These are phyloP conservation scores for Panicum miliaceum DNA, from an alignment of 176 grass and related monocot genomes.

Conservation along the genomic window DNA sequence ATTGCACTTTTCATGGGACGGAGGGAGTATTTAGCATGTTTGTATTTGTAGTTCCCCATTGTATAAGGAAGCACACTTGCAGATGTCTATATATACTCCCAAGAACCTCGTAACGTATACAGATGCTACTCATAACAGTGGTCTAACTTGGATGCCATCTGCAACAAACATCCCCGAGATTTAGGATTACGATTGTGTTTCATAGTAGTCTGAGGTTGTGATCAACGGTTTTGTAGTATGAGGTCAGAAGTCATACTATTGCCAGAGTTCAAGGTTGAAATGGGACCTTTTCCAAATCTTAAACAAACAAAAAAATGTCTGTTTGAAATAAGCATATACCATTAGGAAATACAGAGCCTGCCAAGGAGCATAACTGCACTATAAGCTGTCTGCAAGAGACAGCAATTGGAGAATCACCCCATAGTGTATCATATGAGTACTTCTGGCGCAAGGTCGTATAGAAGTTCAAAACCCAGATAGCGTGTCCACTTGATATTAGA, in stretches of 20 bases:
- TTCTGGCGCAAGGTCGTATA: slow-evolving; percentile 77
- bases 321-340: slow-evolving; percentile 50
- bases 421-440: slow-evolving; percentile 80
- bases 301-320: slow-evolving; percentile 12
- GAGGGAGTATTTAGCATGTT: background rate
- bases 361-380: slow-evolving; percentile 93
- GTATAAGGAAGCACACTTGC: background rate
- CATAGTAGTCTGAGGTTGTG: background rate
- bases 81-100: background rate
- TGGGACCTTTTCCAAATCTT: background rate
- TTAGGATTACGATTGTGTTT: background rate
- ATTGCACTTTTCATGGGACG: too few relatives aligned
- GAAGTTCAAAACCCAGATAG: slow-evolving; percentile 82
- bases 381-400: slow-evolving; percentile 82
- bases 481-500: slow-evolving; percentile 81
- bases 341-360: slow-evolving; percentile 87
- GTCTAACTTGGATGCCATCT: slow-evolving; percentile 4
- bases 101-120: background rate
- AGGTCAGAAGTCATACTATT: background rate
- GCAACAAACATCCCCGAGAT: background rate
- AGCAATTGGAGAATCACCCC: slow-evolving; percentile 90
- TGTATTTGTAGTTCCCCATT: background rate
- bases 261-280: slow-evolving; percentile 18
- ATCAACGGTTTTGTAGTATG: background rate
- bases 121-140: background rate